These are phyloP conservation scores for Herpotrichia juniperi DNA, from an alignment of 2,329 filamentous ascomycete species.

Conservation along the genomic window DNA sequence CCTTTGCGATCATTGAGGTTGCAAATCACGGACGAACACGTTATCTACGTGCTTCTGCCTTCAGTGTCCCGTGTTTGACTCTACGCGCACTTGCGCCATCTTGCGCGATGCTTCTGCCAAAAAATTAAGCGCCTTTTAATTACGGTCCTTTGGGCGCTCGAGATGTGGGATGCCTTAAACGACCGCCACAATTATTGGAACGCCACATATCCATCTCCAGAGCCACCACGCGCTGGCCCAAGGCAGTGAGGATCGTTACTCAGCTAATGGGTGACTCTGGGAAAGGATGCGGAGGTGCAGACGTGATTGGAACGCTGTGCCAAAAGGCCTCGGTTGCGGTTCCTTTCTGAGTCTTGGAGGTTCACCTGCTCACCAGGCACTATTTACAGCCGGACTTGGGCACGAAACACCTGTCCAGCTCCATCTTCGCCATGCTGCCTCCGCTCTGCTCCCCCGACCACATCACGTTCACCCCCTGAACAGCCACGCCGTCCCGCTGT, in stretches of 20 bases:
- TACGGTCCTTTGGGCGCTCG: too few relatives aligned
- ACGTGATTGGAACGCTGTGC: constrained; percentile 35
- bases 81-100: neutral
- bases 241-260: constrained; percentile 18
- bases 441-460: constrained; percentile 12
- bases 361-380: constrained; percentile 32
- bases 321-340: constrained; percentile 6
- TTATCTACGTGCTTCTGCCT: neutral
- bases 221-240: constrained; percentile 18
- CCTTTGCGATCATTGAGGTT: neutral
- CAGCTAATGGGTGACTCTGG: constrained; percentile 24
- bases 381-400: constrained; percentile 18
- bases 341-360: constrained; percentile 8
- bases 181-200: neutral
- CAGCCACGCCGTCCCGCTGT: constrained; percentile 15
- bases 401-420: neutral
- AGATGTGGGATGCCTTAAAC: neutral
- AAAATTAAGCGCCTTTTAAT: too few relatives aligned
- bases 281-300: constrained; percentile 17
- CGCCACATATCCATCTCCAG: constrained; percentile 25
- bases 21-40: neutral
- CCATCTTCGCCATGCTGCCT: constrained; percentile 15
- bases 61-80: neutral
- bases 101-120: neutral
- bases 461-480: constrained; percentile 12